Percentiles rank a stretch among this genome's conserved stretches.
Evolutionary conservation across 805 yeast species (phyloP).

Genomic region (Barnettozyma populi): DNA sequence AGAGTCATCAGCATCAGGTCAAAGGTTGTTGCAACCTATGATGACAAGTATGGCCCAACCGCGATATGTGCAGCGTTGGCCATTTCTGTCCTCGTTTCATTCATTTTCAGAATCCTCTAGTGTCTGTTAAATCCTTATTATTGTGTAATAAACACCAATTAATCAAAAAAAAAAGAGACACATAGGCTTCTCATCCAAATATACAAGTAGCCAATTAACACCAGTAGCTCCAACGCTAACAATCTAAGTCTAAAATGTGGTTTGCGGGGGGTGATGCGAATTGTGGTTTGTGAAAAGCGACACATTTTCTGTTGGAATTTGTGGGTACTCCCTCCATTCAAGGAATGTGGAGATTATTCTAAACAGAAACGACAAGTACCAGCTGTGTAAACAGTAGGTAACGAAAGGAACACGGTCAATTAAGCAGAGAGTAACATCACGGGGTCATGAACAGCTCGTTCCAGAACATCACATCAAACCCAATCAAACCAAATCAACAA

Average conservation of each 20-base stretch:
- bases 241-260: not conserved
- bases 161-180: too few species aligned
- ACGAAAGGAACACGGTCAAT: not conserved
- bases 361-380: not conserved
- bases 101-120: constrained; percentile 34
- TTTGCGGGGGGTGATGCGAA: not conserved
- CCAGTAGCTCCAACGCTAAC: too few species aligned
- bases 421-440: not conserved
- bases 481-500: not conserved
- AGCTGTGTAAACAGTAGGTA: not conserved
- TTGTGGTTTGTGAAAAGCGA: not conserved
- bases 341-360: not conserved
- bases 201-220: not conserved
- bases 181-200: not conserved
- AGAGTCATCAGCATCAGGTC: constrained; percentile 79
- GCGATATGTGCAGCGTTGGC: constrained; percentile 72
- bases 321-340: not conserved
- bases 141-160: not conserved
- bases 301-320: not conserved
- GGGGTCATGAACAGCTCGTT: not conserved
- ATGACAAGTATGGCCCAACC: constrained; percentile 84
- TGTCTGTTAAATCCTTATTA: not conserved
- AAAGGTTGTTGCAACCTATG: constrained; percentile 79
- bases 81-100: constrained; percentile 58
- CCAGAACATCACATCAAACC: not conserved